These are phyloP conservation scores for Trypanosomatidae sp. DNA, from an alignment of 208 protist genomes.

Conservation along the genomic window DNA sequence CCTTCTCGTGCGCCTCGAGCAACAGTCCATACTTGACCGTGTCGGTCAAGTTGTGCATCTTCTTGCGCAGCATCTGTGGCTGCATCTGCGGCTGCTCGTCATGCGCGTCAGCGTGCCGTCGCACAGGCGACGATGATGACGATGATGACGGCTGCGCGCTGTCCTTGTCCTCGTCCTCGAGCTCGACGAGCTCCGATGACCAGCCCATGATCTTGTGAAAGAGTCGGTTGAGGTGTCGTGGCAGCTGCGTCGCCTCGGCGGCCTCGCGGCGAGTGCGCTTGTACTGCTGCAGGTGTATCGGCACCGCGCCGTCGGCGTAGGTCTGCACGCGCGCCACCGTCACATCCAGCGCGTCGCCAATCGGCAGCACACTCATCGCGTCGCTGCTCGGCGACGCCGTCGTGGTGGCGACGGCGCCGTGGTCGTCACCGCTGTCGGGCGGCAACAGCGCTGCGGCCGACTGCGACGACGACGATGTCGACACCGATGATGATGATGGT, in stretches of 20 bases:
- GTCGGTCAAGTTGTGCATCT: slow-evolving; percentile 37
- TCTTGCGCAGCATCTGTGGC: slow-evolving; percentile 26
- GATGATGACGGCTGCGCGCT: no score
- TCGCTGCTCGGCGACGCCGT: neutral
- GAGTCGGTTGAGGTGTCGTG: slow-evolving; percentile 76
- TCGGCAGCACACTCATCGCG: slow-evolving; percentile 14
- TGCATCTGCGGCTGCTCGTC: neutral
- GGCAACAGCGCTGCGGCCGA: neutral
- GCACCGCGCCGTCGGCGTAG: slow-evolving; percentile 33
- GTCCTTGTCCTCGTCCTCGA: slow-evolving; percentile 33
- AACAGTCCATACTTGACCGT: slow-evolving; percentile 86
- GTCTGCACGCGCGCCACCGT: slow-evolving; percentile 57
- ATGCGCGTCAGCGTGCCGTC: neutral
- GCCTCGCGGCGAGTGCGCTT: slow-evolving; percentile 32
- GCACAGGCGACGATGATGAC: neutral
- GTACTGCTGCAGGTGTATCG: slow-evolving; percentile 54
- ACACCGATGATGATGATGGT: neutral
- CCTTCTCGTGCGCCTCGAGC: slow-evolving; percentile 78
- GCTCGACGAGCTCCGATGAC: slow-evolving; percentile 69
- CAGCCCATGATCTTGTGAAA: slow-evolving; percentile 91
- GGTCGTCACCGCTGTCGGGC: slow-evolving; percentile 7
- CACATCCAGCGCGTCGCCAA: slow-evolving; percentile 63
- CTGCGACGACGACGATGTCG: neutral
- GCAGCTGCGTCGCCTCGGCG: slow-evolving; percentile 64
- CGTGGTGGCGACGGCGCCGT: slow-evolving; percentile 3